Evolutionary conservation across 768 basidiomycete genomes (phyloP).

Genomic region (Goffeauzyma gilvescens): DNA sequence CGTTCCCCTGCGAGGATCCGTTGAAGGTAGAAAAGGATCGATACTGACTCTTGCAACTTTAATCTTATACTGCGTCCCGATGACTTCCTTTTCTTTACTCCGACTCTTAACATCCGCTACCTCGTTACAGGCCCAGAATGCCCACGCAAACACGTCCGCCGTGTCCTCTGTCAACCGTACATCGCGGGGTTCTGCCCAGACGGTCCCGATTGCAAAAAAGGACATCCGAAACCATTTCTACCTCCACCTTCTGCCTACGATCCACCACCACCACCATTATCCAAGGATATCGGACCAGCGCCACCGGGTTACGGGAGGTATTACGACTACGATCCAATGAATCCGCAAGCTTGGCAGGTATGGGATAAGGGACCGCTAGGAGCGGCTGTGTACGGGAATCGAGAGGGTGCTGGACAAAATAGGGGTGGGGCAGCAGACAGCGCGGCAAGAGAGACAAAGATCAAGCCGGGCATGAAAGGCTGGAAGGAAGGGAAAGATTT

Average conservation of each 20-base stretch:
- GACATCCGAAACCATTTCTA: constrained; percentile 50
- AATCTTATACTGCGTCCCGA: too few species aligned
- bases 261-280: constrained; percentile 52
- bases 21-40: too few species aligned
- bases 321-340: constrained; percentile 22
- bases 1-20: too few species aligned
- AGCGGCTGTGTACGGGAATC: constrained; percentile 11
- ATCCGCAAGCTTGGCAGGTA: constrained; percentile 29
- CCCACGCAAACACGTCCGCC: constrained; percentile 76
- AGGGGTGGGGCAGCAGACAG: constrained; percentile 9
- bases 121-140: constrained; percentile 70
- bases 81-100: too few species aligned
- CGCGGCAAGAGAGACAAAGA: background rate
- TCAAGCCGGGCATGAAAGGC: constrained; percentile 11
- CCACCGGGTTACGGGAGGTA: constrained; percentile 75
- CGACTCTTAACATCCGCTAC: too few species aligned
- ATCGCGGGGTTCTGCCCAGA: constrained; percentile 81
- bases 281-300: constrained; percentile 62
- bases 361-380: constrained; percentile 9
- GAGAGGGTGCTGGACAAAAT: constrained; percentile 11
- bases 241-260: constrained; percentile 41
- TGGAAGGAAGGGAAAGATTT: constrained; percentile 26
- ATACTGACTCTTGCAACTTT: too few species aligned
- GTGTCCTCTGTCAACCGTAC: constrained; percentile 77
- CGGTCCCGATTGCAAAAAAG: constrained; percentile 67